Conservation (phyloP, 306 rosid genomes). For the Spatholobus suberectus region DNA sequence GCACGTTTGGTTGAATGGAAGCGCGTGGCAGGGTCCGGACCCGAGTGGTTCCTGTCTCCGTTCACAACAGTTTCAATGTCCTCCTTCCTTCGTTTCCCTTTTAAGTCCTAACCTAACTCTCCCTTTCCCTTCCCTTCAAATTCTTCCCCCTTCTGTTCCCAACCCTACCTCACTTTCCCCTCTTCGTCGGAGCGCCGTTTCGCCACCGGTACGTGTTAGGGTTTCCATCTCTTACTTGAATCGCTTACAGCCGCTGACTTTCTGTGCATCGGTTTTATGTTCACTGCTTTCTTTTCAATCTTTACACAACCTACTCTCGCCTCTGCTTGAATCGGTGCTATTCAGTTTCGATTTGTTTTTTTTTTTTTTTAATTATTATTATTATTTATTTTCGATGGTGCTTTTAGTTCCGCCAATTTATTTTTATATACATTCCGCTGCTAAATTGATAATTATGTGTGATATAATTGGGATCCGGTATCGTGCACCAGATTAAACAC, state of each 20-base stretch:
- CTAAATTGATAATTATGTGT: background rate
- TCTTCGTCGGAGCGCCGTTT: background rate
- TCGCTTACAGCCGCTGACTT: background rate
- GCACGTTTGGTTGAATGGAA: background rate
- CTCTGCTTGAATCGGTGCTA: background rate
- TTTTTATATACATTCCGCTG: background rate
- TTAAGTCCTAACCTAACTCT: background rate
- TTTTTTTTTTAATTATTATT: too few relatives aligned
- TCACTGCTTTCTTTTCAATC: background rate
- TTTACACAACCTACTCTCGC: background rate
- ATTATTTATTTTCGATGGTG: background rate
- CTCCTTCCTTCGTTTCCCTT: background rate
- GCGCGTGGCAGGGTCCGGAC: background rate
- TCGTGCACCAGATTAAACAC: background rate
- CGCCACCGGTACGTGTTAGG: constrained; percentile 22
- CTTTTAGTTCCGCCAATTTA: background rate
- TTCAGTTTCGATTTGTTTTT: background rate
- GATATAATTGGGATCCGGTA: background rate
- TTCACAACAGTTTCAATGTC: background rate
- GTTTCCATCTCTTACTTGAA: constrained; percentile 17
- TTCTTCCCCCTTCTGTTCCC: too few relatives aligned
- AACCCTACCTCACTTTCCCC: background rate
- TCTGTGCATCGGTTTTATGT: background rate
- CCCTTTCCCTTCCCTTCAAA: background rate
- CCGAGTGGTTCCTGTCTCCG: background rate